These are phyloP conservation scores for Hypoxylon rubiginosum DNA, from an alignment of 2,329 filamentous ascomycete genomes.

Conservation along the genomic window DNA sequence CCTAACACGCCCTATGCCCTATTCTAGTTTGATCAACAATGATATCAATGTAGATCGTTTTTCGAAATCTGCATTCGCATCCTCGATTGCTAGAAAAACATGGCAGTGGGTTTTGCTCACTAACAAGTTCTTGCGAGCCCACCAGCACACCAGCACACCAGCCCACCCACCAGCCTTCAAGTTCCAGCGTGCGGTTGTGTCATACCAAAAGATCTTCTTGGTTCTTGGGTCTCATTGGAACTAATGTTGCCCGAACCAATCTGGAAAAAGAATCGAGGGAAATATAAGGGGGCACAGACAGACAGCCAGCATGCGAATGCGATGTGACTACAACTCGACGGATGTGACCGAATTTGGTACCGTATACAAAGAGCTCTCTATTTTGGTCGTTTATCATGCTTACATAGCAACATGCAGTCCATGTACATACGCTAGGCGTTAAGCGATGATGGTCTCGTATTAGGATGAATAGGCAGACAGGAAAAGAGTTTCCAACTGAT, in stretches of 20 bases:
- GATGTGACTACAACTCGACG: neutral
- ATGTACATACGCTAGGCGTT: neutral
- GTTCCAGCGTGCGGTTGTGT: neutral
- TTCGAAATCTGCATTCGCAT: conserved; percentile 5
- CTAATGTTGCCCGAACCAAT: neutral
- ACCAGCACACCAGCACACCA: no score
- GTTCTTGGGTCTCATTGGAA: no score
- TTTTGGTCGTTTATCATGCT: neutral
- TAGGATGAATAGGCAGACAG: neutral
- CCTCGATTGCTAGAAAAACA: neutral
- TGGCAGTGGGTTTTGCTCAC: neutral
- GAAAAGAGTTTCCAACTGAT: neutral
- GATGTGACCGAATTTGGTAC: conserved; percentile 1
- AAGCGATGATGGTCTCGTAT: conserved; percentile 30
- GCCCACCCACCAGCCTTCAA: no score
- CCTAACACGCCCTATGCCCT: no score
- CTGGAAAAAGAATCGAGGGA: neutral
- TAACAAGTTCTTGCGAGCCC: neutral
- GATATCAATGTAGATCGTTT: conserved; percentile 24
- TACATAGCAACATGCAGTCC: neutral
- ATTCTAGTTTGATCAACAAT: conserved; percentile 29
- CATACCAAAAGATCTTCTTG: neutral
- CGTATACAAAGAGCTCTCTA: neutral
- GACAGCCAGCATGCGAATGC: neutral
- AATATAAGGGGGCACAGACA: neutral